Conservation (phyloP, 164 flowering plant species). For the Kingdonia uniflora region DNA sequence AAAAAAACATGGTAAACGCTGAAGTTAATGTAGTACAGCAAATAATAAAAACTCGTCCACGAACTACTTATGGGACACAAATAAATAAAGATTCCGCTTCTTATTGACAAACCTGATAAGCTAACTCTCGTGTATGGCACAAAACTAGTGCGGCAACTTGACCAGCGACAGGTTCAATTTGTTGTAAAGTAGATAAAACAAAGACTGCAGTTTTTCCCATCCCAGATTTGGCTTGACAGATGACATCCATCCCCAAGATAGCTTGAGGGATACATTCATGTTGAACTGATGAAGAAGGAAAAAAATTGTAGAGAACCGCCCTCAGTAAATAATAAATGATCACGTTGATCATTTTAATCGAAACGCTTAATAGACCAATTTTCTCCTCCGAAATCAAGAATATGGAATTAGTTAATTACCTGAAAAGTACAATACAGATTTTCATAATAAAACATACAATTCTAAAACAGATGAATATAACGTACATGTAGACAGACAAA, state of each 20-base stretch:
- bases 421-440: slow-evolving; percentile 17
- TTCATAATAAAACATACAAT: not conserved
- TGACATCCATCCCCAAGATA: slow-evolving; percentile 96
- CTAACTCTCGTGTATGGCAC: slow-evolving; percentile 95
- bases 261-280: slow-evolving; percentile 99
- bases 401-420: slow-evolving; percentile 47
- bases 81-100: not conserved
- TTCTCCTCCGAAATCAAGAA: slow-evolving; percentile 29
- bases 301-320: slow-evolving; percentile 46
- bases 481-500: not conserved
- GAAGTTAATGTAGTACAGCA: not conserved
- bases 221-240: slow-evolving; percentile 98
- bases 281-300: slow-evolving; percentile 89
- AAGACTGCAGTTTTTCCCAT: slow-evolving; percentile 99
- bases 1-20: too few relatives aligned
- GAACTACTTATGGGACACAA: too few relatives aligned
- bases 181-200: slow-evolving; percentile 85
- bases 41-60: too few relatives aligned
- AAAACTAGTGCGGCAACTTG: slow-evolving; percentile 96
- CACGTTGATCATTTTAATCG: slow-evolving; percentile 43
- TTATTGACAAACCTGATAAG: slow-evolving; percentile 83
- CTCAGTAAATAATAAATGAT: slow-evolving; percentile 50
- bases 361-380: slow-evolving; percentile 49
- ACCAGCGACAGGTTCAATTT: slow-evolving; percentile 85
- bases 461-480: not conserved